A percentile compares a stretch with the other conserved stretches of the same genome.
phyloP scores from a whole-genome alignment of 2,329 filamentous ascomycete genomes.

The Pestalotiopsis sp. region DNA sequence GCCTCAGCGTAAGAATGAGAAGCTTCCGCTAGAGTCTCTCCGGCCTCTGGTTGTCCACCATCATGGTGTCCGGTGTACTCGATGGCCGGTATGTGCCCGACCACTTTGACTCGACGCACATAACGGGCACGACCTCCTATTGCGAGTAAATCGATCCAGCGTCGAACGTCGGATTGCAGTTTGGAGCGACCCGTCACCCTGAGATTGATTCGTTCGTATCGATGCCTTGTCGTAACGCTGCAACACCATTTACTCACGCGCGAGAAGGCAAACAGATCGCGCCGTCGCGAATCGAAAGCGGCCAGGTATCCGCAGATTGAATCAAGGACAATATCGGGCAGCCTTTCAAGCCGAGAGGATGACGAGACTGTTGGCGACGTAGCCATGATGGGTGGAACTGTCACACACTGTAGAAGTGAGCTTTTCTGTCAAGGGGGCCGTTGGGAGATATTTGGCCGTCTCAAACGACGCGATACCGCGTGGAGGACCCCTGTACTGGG shows the following conservation, averaged over 20 bases:
- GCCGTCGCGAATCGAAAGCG: background rate
- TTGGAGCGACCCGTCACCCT: background rate
- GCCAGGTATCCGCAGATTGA: background rate
- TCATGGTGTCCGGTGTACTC: background rate
- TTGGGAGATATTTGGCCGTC: too few species aligned
- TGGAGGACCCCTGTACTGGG: too few species aligned
- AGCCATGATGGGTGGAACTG: background rate
- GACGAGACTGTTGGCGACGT: background rate
- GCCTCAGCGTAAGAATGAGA: background rate
- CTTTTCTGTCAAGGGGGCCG: too few species aligned
- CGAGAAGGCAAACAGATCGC: conserved; percentile 1
- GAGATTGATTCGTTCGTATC: background rate
- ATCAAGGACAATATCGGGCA: background rate
- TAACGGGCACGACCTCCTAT: background rate
- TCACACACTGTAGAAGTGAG: too few species aligned
- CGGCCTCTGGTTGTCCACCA: background rate
- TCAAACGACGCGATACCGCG: too few species aligned
- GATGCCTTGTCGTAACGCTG: background rate
- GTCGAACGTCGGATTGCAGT: background rate
- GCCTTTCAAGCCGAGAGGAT: background rate
- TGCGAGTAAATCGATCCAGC: background rate
- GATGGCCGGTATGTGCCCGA: background rate
- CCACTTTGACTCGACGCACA: background rate
- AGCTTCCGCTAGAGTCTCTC: background rate
- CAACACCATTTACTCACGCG: background rate